phyloP scores from a whole-genome alignment of 495 filamentous ascomycete species.

The Talaromyces trachyspermus region DNA sequence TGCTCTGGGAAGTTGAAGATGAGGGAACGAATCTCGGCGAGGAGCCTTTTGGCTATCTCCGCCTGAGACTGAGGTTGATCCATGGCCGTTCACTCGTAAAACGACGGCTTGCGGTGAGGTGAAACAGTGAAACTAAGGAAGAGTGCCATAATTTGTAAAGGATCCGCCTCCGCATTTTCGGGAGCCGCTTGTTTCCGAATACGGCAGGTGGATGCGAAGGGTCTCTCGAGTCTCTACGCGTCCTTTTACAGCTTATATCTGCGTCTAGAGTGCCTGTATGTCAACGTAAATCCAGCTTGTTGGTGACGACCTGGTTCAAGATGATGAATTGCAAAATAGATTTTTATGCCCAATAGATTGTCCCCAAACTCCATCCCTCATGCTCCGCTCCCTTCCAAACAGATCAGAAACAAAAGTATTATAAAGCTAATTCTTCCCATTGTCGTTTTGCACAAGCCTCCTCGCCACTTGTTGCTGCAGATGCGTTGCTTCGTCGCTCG shows the following conservation, averaged over 20 bases:
- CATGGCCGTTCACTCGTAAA: background rate
- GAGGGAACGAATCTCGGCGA: background rate
- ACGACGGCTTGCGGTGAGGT: background rate
- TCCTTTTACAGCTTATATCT: no score
- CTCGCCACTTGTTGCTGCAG: background rate
- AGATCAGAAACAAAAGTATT: no score
- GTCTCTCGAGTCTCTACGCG: no score
- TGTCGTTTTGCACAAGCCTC: slow-evolving; percentile 2
- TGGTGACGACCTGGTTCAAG: no score
- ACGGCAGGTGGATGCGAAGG: background rate
- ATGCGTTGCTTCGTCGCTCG: background rate
- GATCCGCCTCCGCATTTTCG: background rate
- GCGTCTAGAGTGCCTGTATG: no score
- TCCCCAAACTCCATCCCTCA: no score
- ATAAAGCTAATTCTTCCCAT: background rate
- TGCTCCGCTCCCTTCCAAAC: no score
- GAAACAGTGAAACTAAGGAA: background rate
- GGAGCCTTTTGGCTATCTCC: background rate
- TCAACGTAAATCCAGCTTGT: no score
- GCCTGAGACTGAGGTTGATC: background rate
- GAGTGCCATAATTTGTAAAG: background rate
- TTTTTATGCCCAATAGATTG: background rate
- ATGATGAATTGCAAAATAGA: no score
- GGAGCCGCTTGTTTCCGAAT: background rate
- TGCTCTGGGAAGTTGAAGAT: background rate